Base-by-base conservation (phyloP, 2,329 filamentous ascomycete species). In the Fulvia fulva region DNA sequence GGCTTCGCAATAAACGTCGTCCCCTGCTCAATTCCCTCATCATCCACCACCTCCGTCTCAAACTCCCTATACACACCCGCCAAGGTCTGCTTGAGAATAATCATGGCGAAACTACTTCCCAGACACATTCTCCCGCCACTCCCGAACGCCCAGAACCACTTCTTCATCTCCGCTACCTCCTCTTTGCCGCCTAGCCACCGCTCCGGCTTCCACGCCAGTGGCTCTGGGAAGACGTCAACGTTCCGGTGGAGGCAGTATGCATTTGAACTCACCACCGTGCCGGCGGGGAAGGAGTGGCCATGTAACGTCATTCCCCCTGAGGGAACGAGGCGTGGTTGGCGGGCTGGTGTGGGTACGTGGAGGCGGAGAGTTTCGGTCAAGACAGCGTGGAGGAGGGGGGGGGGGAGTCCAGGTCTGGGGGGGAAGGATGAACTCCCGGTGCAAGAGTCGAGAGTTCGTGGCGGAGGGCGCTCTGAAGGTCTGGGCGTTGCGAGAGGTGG, bases 281-380 rank as follows among this genome's bases (percentile, higher is more conserved):
- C 25, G 69, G 73, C 16, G 66, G 71, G 8, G 69, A 76, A 49
- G 3, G 74, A 67, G 30, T 74, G 76, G 25, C 25, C 16, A 25
- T 50, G 23, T 0, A 50, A 9, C 2, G 25, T 50, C 14, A 50
- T 2, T 7, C 23, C 46, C 8, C 16, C 5, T 2, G 46, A 14
- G 14, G 23, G 23, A 4, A 30, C 9, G 23, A 30, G 6, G 5
- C 81, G 74, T 6, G 81, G 81, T 53, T 83, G 76, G 0, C 76
- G 79, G 23, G 78, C 78, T 0, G 82, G 81, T 7, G 83, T 71
- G 0, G 81, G 80, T 0, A 76, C 74, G 51, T 75, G 61, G 7
- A 90, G 71, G 16, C 88, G 83, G 75, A 91, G 88, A 3, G 86
- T 83, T 73, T 93, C 89, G 68, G 91, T 88, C 66, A 92, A 80